phyloP scores from a whole-genome alignment of 371 early-diverging fungal genomes.

The Syncephalastrum contaminatum region DNA sequence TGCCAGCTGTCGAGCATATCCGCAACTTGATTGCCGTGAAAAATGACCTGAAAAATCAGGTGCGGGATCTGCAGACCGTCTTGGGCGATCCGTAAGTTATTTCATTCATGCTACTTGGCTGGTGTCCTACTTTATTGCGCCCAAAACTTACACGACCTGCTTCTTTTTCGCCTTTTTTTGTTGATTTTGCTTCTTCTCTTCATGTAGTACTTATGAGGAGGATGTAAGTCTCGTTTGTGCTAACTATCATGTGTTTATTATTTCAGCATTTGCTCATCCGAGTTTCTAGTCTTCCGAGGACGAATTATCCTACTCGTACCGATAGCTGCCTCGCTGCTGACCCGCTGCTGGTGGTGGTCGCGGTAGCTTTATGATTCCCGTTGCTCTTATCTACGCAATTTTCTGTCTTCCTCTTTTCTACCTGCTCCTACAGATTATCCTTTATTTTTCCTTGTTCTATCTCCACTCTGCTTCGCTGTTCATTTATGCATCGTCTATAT shows the following conservation, averaged over 20 bases:
- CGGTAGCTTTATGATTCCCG: neutral
- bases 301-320: slow-evolving; percentile 25
- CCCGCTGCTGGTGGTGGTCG: neutral
- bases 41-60: slow-evolving; percentile 34
- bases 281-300: slow-evolving; percentile 40
- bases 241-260: neutral
- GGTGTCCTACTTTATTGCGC: neutral
- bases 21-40: slow-evolving; percentile 26
- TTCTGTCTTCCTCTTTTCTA: no score
- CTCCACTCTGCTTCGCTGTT: no score
- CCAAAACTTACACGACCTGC: neutral
- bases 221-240: slow-evolving; percentile 25
- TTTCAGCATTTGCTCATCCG: neutral
- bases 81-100: slow-evolving; percentile 36
- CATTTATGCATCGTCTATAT: no score
- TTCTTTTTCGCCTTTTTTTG: neutral
- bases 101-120: no score
- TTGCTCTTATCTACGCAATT: no score
- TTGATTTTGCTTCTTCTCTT: neutral
- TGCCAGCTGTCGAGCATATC: slow-evolving; percentile 35
- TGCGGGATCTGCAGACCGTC: slow-evolving; percentile 24
- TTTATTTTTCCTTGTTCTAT: no score
- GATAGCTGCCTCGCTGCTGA: neutral
- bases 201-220: slow-evolving; percentile 31
- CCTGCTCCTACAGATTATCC: no score